Base-by-base conservation (phyloP, 2,329 filamentous ascomycete genomes). In the Fusarium circinatum region DNA sequence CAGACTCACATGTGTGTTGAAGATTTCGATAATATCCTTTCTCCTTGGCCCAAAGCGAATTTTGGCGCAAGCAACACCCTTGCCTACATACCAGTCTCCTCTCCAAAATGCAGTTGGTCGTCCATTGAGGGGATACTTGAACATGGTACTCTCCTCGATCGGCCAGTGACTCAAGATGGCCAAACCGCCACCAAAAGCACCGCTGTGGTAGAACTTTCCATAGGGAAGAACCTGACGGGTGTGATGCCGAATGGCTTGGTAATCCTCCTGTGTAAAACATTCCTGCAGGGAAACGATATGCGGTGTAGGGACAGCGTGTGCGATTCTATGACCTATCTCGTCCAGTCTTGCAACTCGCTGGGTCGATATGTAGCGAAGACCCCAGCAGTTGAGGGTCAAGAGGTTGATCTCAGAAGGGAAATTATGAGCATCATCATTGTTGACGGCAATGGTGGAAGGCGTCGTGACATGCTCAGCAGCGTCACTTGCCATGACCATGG, bases 21-120 rank as follows among this genome's bases (percentile, higher is more conserved):
- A 98, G 4, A 98, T 94, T 79, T 98, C 94, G 24, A 94, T 86
- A 17, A 95, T 84, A 75, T 96, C 92, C 67, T 89, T 88, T 49
- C 82, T 81, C 2, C 84, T 87, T 1, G 88, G 84, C 0, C 94
- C 94, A 75, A 93, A 92, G 8, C 93, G 87, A 75, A 98, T 92
- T 71, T 89, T 89, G 6, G 96, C 96, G 79, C 90, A 93, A 12
- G 96, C 96, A 47, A 98, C 91, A 22, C 96, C 96, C 81, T 98
- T 98, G 0, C 96, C 96, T 15, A 98, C 95, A 79, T 91, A 98
- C 94, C 96, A 98, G 82, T 98, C 96, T 17, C 96, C 96, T 68
- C 96, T 88, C 84, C 93, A 98, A 83, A 98, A 98, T 9, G 96
- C 96, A 15, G 95, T 96, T 11, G 96, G 96, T 24, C 96, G 89